A percentile compares a stretch with the other conserved stretches of the same genome.
Evolutionary conservation across 2,329 filamentous ascomycete species (phyloP).

Genomic region (Trichophyton benhamiae): DNA sequence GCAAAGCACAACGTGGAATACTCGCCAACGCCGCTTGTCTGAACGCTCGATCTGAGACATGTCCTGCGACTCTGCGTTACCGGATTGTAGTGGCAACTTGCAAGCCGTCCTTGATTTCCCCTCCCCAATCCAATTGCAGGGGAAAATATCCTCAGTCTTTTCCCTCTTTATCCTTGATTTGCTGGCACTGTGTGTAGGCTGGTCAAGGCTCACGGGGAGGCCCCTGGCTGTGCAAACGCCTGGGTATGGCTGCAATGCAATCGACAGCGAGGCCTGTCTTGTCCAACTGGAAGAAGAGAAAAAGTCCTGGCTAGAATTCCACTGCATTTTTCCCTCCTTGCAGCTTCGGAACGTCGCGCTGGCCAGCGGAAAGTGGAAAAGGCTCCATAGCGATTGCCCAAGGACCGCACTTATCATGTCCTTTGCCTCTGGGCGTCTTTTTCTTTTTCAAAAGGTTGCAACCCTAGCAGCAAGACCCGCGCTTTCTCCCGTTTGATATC

Average conservation of each 20-base stretch:
- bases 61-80: conserved; percentile 1
- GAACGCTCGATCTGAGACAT: not conserved
- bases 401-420: not conserved
- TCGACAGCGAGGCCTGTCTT: not conserved
- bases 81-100: not conserved
- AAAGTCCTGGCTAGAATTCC: not conserved
- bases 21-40: not conserved
- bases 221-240: not conserved
- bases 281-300: not conserved
- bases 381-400: conserved; percentile 1
- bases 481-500: not conserved
- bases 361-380: conserved; percentile 1
- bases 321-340: not conserved
- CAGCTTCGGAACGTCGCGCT: not conserved
- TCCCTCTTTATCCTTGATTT: not conserved
- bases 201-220: not conserved
- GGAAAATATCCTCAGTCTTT: not conserved
- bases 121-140: not conserved
- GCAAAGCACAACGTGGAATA: not conserved
- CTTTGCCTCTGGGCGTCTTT: not conserved
- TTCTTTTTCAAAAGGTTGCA: not conserved
- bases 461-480: not conserved
- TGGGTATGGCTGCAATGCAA: not conserved
- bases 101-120: not conserved
- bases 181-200: not conserved